Evolutionary conservation across 2,329 filamentous ascomycete genomes (phyloP).

Genomic region (Hypomyces rosellus): DNA sequence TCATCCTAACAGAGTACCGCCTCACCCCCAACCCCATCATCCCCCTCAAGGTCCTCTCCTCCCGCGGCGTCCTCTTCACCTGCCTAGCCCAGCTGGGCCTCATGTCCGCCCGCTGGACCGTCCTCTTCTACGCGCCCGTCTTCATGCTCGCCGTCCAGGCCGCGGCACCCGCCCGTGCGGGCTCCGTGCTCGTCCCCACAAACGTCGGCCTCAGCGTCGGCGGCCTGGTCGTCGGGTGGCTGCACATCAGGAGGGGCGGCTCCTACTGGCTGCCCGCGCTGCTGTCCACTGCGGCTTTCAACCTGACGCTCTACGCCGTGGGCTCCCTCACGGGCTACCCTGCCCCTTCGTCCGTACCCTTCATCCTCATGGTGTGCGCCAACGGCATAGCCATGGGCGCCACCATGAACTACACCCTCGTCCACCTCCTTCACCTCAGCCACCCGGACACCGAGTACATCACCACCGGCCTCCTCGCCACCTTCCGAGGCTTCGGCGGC

Average conservation of each 20-base stretch:
- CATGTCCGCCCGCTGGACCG: constrained; percentile 75
- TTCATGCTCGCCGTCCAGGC: constrained; percentile 71
- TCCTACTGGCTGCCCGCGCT: constrained; percentile 65
- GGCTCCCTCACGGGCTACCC: constrained; percentile 41
- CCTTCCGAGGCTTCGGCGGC: constrained; percentile 75
- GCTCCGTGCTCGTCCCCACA: constrained; percentile 72
- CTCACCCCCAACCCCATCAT: constrained; percentile 66
- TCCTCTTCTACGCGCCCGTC: constrained; percentile 75
- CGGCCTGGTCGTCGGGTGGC: constrained; percentile 63
- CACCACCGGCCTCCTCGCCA: constrained; percentile 67
- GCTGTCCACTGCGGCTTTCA: constrained; percentile 56
- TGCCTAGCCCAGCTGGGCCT: constrained; percentile 69
- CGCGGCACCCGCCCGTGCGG: constrained; percentile 63
- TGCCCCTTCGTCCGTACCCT: constrained; percentile 32
- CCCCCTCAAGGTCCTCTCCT: constrained; percentile 62
- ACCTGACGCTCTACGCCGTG: constrained; percentile 50
- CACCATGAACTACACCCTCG: constrained; percentile 72
- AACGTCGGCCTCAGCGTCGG: constrained; percentile 73
- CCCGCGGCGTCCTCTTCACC: constrained; percentile 63
- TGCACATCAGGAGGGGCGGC: constrained; percentile 67
- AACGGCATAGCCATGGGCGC: constrained; percentile 71
- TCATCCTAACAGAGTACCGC: constrained; percentile 58
- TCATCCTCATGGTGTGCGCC: constrained; percentile 55
- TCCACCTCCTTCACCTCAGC: constrained; percentile 71
- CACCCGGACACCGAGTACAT: constrained; percentile 63